These are phyloP conservation scores for Sclerotinia glacialis DNA, from an alignment of 2,329 filamentous ascomycete genomes.

Conservation along the genomic window DNA sequence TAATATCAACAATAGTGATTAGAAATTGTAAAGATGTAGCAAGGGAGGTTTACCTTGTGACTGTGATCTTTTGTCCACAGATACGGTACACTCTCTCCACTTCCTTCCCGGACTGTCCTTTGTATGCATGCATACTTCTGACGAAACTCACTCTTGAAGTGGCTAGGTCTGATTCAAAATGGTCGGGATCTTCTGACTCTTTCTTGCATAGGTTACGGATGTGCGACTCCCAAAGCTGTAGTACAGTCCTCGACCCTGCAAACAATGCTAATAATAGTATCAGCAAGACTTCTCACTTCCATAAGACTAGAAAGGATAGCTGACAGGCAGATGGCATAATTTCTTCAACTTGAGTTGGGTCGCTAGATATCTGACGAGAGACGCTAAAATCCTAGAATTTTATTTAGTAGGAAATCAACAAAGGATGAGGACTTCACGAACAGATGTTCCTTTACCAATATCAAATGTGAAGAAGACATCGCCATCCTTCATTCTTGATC, in stretches of 20 bases:
- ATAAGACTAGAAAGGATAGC: neutral
- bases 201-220: neutral
- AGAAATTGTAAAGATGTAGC: neutral
- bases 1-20: constrained; percentile 1
- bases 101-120: neutral
- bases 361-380: neutral
- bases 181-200: neutral
- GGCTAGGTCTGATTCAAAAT: constrained; percentile 1
- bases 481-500: neutral
- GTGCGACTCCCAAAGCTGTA: neutral
- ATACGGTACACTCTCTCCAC: neutral
- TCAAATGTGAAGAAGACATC: neutral
- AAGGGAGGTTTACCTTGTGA: constrained; percentile 3
- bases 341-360: neutral
- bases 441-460: neutral
- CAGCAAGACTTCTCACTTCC: neutral
- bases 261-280: constrained; percentile 1
- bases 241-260: neutral
- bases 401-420: neutral
- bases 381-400: neutral
- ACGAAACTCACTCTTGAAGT: neutral
- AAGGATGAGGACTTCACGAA: neutral
- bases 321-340: neutral
- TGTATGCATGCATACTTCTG: neutral
- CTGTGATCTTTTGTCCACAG: constrained; percentile 5